Conservation (phyloP, 1,139 yeast species). For the Wickerhamomyces sp. region DNA sequence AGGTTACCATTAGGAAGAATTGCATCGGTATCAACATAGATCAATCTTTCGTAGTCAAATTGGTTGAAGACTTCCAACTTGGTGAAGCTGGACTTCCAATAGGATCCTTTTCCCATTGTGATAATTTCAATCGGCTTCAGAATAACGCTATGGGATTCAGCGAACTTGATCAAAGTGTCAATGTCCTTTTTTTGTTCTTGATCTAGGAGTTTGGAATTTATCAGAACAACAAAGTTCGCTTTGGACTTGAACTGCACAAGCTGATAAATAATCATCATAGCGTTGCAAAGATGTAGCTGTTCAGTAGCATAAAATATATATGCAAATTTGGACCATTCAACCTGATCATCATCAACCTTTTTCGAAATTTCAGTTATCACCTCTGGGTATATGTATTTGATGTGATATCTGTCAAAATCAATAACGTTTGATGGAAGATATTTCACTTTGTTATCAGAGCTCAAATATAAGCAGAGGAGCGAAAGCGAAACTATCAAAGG, state of each 20-base stretch:
- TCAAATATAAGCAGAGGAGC: too few species aligned
- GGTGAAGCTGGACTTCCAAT: constrained; percentile 51
- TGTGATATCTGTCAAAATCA: constrained; percentile 16
- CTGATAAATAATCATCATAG: constrained; percentile 35
- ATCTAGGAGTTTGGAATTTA: constrained; percentile 22
- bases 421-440: too few species aligned
- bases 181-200: constrained; percentile 16
- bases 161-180: constrained; percentile 10
- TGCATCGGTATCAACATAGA: constrained; percentile 40
- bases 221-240: constrained; percentile 36
- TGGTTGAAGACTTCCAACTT: constrained; percentile 48
- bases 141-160: constrained; percentile 24
- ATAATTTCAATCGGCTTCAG: constrained; percentile 21
- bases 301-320: constrained; percentile 46
- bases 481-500: too few species aligned
- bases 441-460: too few species aligned
- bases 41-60: constrained; percentile 41
- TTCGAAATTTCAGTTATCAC: constrained; percentile 15
- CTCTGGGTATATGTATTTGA: constrained; percentile 17
- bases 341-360: constrained; percentile 11
- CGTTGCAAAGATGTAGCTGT: constrained; percentile 36
- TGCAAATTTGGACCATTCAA: constrained; percentile 35
- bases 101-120: constrained; percentile 23
- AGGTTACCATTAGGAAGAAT: constrained; percentile 25
- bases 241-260: constrained; percentile 30